Conservation (phyloP, 2,329 filamentous ascomycete species). For the Aspergillus awamori region DNA sequence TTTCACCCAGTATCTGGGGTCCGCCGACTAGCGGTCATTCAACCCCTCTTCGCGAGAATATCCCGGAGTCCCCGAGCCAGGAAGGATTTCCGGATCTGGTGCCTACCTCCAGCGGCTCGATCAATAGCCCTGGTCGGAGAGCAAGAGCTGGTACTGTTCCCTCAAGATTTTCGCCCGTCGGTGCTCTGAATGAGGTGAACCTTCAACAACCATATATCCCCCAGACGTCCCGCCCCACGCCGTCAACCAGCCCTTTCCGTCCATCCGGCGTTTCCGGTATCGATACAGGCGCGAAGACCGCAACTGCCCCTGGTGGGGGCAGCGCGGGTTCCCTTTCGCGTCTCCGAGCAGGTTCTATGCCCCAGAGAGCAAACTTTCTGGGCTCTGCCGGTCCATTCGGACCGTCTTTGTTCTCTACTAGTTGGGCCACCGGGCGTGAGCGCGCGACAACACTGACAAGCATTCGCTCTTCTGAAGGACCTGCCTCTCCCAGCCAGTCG, state of each 20-base stretch:
- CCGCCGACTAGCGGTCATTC: conserved; percentile 96
- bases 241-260: conserved; percentile 85
- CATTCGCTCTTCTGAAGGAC: conserved; percentile 83
- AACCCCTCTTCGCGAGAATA: conserved; percentile 93
- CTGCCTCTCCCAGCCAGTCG: conserved; percentile 82
- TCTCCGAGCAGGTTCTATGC: conserved; percentile 90
- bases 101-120: conserved; percentile 65
- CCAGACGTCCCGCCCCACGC: conserved; percentile 81
- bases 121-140: conserved; percentile 71
- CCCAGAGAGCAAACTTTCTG: conserved; percentile 75
- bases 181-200: conserved; percentile 60
- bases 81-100: conserved; percentile 94
- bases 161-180: conserved; percentile 83
- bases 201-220: conserved; percentile 64
- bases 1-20: conserved; percentile 80
- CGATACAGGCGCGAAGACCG: conserved; percentile 44
- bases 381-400: conserved; percentile 72
- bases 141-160: conserved; percentile 94
- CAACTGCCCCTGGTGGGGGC: conserved; percentile 51
- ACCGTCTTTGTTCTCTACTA: conserved; percentile 82
- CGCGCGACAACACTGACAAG: conserved; percentile 87
- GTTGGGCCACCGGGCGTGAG: conserved; percentile 80
- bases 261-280: conserved; percentile 52
- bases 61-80: conserved; percentile 88
- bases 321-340: conserved; percentile 79